Percentiles rank a stretch among this genome's conserved stretches.
These are phyloP conservation scores for Mucuna pruriens DNA, from an alignment of 306 rosid species.

Conservation along the genomic window DNA sequence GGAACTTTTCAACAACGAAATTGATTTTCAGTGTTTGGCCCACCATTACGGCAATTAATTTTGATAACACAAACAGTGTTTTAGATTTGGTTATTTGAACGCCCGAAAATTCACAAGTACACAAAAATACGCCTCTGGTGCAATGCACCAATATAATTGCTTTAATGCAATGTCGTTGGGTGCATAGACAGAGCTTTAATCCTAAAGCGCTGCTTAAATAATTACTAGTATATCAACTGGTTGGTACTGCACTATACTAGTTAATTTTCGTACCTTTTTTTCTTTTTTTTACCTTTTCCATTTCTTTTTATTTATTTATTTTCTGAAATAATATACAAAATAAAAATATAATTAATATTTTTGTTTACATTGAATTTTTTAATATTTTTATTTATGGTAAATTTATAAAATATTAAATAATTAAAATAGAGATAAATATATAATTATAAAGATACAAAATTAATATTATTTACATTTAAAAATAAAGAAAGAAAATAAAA, in stretches of 20 bases:
- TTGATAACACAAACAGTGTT: slow-evolving; percentile 34
- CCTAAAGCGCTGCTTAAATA: neutral
- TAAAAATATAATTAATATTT: neutral
- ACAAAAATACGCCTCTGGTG: neutral
- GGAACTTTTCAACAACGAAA: slow-evolving; percentile 30
- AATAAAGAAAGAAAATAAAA: neutral
- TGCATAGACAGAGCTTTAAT: slow-evolving; percentile 26
- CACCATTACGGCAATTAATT: slow-evolving; percentile 20
- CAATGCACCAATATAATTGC: slow-evolving; percentile 35
- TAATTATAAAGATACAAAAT: neutral
- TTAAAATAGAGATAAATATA: neutral
- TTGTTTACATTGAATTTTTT: neutral
- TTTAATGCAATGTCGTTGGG: slow-evolving; percentile 41
- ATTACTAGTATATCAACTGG: neutral
- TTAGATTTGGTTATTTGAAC: slow-evolving; percentile 18
- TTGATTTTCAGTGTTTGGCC: slow-evolving; percentile 33
- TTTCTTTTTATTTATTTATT: neutral
- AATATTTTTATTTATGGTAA: neutral
- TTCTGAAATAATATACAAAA: neutral
- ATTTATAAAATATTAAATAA: neutral
- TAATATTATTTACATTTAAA: neutral
- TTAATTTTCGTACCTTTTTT: neutral
- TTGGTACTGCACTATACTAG: neutral
- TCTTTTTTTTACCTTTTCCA: neutral
- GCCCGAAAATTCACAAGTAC: neutral